Evolutionary conservation across 805 yeast species (phyloP), one percentile per base, ranked within the genome.

Genomic region (Diddensiella transvaalensis): DNA sequence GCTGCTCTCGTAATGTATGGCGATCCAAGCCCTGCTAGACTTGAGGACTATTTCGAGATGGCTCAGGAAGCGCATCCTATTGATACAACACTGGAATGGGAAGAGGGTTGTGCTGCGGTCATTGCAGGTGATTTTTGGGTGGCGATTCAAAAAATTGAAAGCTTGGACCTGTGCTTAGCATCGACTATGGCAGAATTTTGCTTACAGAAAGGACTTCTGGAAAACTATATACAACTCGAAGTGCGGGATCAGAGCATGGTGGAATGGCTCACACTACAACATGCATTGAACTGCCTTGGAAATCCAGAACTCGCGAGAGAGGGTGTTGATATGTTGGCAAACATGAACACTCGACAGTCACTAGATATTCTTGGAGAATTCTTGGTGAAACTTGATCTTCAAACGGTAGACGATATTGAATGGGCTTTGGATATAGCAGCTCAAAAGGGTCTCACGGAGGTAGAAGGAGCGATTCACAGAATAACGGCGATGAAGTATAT

Each of bases 141-240:
- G 24, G 64, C 59, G 2, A 47, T 60, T 22, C 48, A 50, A 33
- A 37, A 50, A 10, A 36, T 60, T 1, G 65, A 60, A 22, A 32
- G 38, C 4, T 44, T 62, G 2, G 70, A 65, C 42, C 18, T 54
- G 3, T 54, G 60, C 18, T 49, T 57, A 5, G 66, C 70, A 1
- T 60, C 68, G 2, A 50, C 54, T 22, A 42, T 61, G 40, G 58
- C 62, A 10, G 62, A 64, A 49, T 50, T 63, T 36, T 61, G 66
- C 47, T 52, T 57, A 29, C 50, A 54, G 3, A 54, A 54, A 19
- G 57, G 65, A 5, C 48, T 62, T 41, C 52, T 65, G 26, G 64
- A 54, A 37, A 54, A 50, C 5, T 65, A 63, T 44, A 38, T 45
- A 22, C 42, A 45, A 19, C 23, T 51, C 10, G 24, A 35, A n/a